A percentile compares a stretch with the other conserved stretches of the same genome.
These are phyloP conservation scores for Lentithecium fluviatile DNA, from an alignment of 495 filamentous ascomycete species.

Conservation along the genomic window DNA sequence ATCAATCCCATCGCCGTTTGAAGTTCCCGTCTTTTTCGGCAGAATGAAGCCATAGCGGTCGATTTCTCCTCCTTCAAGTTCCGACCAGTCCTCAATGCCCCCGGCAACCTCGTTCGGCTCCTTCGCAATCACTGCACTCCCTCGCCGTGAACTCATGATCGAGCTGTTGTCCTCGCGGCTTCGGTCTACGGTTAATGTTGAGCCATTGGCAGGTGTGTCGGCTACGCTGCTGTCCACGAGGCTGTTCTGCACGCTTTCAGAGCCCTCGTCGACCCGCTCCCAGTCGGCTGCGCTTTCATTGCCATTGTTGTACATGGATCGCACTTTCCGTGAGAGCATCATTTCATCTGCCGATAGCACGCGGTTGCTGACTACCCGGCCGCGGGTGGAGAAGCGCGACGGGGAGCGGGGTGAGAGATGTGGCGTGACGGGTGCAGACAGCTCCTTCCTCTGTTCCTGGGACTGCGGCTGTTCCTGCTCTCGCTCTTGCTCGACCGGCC, in stretches of 20 bases:
- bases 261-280: conserved; percentile 46
- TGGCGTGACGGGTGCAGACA: conserved; percentile 5
- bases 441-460: neutral
- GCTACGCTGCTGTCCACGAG: conserved; percentile 49
- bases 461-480: conserved; percentile 7
- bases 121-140: conserved; percentile 43
- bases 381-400: conserved; percentile 41
- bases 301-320: conserved; percentile 85
- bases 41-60: conserved; percentile 95
- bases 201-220: conserved; percentile 36
- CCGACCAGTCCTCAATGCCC: conserved; percentile 93
- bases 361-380: conserved; percentile 42
- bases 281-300: conserved; percentile 55
- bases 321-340: conserved; percentile 81
- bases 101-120: conserved; percentile 68
- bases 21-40: conserved; percentile 40
- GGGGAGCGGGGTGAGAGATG: conserved; percentile 38
- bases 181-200: conserved; percentile 28
- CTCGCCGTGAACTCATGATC: conserved; percentile 23
- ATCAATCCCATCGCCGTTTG: conserved; percentile 15
- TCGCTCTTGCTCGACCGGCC: conserved; percentile 9
- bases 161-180: conserved; percentile 14
- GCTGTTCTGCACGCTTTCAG: conserved; percentile 58
- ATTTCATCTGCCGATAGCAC: conserved; percentile 76
- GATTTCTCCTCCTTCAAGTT: conserved; percentile 80